Evolutionary conservation across 2,329 filamentous ascomycete species (phyloP).

Genomic region (Cylindrodendrum hubeiense): DNA sequence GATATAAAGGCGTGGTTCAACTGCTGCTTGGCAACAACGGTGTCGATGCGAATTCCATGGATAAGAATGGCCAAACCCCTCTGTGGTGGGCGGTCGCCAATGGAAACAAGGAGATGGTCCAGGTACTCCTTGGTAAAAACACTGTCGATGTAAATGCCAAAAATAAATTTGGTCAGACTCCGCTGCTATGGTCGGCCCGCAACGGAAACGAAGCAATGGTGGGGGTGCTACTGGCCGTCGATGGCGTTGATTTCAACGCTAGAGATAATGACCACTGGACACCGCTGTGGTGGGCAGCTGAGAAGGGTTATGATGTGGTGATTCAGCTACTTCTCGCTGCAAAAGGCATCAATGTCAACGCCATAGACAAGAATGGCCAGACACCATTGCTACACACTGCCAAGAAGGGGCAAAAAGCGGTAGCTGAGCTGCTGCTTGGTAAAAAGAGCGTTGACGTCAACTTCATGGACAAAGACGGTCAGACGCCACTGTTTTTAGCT

Average conservation of each 20-base stretch:
- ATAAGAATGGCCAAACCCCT: background rate
- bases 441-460: background rate
- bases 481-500: background rate
- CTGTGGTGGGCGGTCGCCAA: background rate
- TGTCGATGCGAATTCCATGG: background rate
- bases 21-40: too few species aligned
- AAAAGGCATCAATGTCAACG: background rate
- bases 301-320: background rate
- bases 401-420: background rate
- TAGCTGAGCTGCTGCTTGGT: background rate
- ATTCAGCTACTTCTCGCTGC: background rate
- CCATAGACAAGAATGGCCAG: background rate
- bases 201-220: background rate
- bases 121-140: background rate
- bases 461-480: background rate
- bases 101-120: background rate
- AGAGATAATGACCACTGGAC: background rate
- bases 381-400: conserved; percentile 5
- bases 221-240: background rate
- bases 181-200: background rate
- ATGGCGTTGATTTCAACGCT: background rate
- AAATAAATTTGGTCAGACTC: background rate
- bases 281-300: background rate
- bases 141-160: background rate
- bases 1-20: too few species aligned